Percentiles rank a stretch among this genome's conserved stretches.
These are phyloP conservation scores for Zasmidium cellare DNA, from an alignment of 2,329 filamentous ascomycete species.

Conservation along the genomic window DNA sequence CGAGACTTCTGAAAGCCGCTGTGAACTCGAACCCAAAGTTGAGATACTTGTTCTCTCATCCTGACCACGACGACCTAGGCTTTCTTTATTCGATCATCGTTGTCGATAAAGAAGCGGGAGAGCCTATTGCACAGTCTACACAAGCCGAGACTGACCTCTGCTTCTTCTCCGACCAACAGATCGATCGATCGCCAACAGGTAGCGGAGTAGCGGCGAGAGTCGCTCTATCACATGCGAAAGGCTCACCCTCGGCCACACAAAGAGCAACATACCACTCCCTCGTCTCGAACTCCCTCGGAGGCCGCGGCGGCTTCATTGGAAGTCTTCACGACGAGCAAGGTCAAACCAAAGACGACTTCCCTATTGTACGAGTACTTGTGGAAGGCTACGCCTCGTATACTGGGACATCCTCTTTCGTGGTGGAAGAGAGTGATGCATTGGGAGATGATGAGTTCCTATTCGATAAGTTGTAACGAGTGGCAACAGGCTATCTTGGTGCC, in stretches of 20 bases:
- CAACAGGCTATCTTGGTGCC: background rate
- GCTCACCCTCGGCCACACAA: background rate
- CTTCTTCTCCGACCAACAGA: slow-evolving; percentile 45
- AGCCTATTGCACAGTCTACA: slow-evolving; percentile 13
- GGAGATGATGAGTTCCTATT: slow-evolving; percentile 16
- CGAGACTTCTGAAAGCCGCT: slow-evolving; percentile 36
- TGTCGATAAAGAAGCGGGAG: slow-evolving; percentile 30
- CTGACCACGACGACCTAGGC: slow-evolving; percentile 35
- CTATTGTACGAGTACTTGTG: slow-evolving; percentile 10
- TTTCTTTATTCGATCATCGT: slow-evolving; percentile 44
- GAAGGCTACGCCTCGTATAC: slow-evolving; percentile 18
- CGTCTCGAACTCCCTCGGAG: slow-evolving; percentile 13
- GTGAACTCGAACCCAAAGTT: slow-evolving; percentile 32
- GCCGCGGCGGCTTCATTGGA: slow-evolving; percentile 18
- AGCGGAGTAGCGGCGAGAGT: slow-evolving; percentile 34
- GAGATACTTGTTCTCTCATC: slow-evolving; percentile 23
- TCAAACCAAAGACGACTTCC: slow-evolving; percentile 2
- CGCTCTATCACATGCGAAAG: slow-evolving; percentile 25
- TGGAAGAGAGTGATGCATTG: slow-evolving; percentile 15
- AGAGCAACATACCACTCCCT: slow-evolving; percentile 18
- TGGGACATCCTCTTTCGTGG: slow-evolving; percentile 12
- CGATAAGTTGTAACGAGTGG: slow-evolving; percentile 4
- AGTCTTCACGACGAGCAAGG: slow-evolving; percentile 6
- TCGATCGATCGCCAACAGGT: slow-evolving; percentile 46
- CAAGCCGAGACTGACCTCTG: slow-evolving; percentile 42